Conservation (phyloP, 108 stramenopile species). For the Nannochloropsis salina region DNA sequence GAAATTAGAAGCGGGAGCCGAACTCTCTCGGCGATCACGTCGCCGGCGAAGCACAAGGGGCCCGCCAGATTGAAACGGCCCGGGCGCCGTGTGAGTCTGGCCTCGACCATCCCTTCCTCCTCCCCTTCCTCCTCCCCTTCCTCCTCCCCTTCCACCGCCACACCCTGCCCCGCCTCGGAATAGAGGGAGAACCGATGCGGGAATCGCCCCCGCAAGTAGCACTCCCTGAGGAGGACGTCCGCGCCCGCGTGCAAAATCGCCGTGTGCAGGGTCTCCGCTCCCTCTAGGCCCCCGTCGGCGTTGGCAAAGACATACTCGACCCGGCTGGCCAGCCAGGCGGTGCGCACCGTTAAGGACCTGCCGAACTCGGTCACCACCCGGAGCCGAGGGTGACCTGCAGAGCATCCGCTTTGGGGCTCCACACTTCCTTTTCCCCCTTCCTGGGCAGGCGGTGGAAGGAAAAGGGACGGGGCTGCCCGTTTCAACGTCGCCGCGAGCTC, state of each 20-base stretch:
- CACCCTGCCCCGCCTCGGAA: neutral
- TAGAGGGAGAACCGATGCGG: slow-evolving; percentile 43
- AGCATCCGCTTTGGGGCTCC: neutral
- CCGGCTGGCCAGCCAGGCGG: slow-evolving; percentile 33
- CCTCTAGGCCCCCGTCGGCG: neutral
- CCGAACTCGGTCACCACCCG: slow-evolving; percentile 48
- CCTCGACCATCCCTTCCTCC: too few species aligned
- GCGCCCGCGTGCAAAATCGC: slow-evolving; percentile 44
- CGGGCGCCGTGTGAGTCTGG: neutral
- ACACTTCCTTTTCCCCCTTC: neutral
- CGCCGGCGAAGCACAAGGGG: slow-evolving; percentile 44
- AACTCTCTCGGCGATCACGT: slow-evolving; percentile 31
- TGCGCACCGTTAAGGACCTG: slow-evolving; percentile 40
- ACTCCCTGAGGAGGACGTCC: slow-evolving; percentile 42
- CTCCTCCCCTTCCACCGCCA: slow-evolving; percentile 17
- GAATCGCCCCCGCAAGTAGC: slow-evolving; percentile 43
- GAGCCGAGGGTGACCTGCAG: neutral
- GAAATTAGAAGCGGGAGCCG: slow-evolving; percentile 19
- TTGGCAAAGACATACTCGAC: slow-evolving; percentile 24
- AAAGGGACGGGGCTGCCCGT: slow-evolving; percentile 34
- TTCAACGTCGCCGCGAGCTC: slow-evolving; percentile 36
- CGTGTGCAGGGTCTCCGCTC: slow-evolving; percentile 25
- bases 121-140: slow-evolving; percentile 11
- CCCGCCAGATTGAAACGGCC: slow-evolving; percentile 40
- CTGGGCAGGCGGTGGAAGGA: neutral